Base-by-base conservation (phyloP, 2,329 filamentous ascomycete genomes). In the Penicillium brasilianum region DNA sequence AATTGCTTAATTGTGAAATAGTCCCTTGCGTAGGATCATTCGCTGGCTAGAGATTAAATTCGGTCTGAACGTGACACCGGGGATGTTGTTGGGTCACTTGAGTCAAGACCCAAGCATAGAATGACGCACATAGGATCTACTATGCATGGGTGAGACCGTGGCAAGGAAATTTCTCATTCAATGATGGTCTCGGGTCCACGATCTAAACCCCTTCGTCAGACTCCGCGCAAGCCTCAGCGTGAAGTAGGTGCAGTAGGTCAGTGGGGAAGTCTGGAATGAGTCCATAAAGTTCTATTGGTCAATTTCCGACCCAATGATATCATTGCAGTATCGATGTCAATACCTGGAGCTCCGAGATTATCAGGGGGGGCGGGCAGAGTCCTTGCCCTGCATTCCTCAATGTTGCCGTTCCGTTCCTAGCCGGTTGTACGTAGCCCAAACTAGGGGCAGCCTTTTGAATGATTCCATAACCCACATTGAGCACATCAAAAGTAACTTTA, bases 391-490 rank as follows among this genome's bases (percentile, higher is more conserved):
- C 66, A 69, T 69, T 59, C 61, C 58, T 63, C 66, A 30, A 13
- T 41, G 32, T n/a, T 46, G 14, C 64, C 65, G 65, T 61, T 13
- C 64, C 65, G 65, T 61, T 13, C 58, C 46, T 69, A 65, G 39
- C 64, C 65, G 66, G 32, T 13, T 55, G 36, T 52, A 39, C 37
- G 28, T 37, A 57, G 54, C 30, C 39, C 50, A 60, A 57, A 44
- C 10, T 56, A 34, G 57, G 28, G 46, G 41, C 18, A 34, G 50
- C 25, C 55, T 57, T 59, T 63, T 18, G 28, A n/a, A 60, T 60
- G 58, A 63, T 56, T 63, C 55, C 51, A 68, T 58, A 53, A 57
- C 62, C 65, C 63, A 65, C 50, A 25, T 28, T 57, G 53, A 69
- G 59, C 66, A 66, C 66, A 60, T 65, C 64, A 69, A 57, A 34